phyloP scores from a whole-genome alignment of 129 eudicot species.

The Solidago caesia region DNA sequence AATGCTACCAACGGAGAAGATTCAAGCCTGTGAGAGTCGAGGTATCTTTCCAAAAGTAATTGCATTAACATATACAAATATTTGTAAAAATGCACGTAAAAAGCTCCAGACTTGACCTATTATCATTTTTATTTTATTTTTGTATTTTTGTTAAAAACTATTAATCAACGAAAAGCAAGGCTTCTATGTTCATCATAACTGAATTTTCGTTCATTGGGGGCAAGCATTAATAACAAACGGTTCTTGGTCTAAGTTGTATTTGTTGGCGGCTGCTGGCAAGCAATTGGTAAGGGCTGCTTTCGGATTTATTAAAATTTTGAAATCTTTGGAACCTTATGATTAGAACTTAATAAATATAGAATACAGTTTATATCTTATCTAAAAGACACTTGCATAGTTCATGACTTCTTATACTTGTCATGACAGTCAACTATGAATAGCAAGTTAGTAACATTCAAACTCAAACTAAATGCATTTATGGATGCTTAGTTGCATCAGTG shows the following conservation, averaged over 20 bases:
- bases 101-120: neutral
- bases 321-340: neutral
- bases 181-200: neutral
- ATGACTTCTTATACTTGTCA: neutral
- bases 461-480: conserved; percentile 24
- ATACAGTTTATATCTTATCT: conserved; percentile 16
- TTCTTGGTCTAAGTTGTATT: conserved; percentile 7
- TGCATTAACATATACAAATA: conserved; percentile 14
- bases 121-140: neutral
- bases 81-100: neutral
- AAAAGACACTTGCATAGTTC: conserved; percentile 13
- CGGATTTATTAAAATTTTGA: neutral
- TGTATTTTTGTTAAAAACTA: neutral
- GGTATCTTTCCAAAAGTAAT: conserved; percentile 13
- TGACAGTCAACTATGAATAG: conserved; percentile 21
- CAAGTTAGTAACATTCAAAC: conserved; percentile 22
- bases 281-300: conserved; percentile 19
- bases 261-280: conserved; percentile 23
- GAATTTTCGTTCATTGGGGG: neutral
- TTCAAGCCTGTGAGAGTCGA: conserved; percentile 29
- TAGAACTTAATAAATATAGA: conserved; percentile 11
- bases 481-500: conserved; percentile 20
- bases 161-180: conserved; percentile 10
- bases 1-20: conserved; percentile 49
- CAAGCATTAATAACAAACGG: neutral